These are phyloP conservation scores for Gamsiella multidivaricata DNA, from an alignment of 192 early-diverging fungal species.

Conservation along the genomic window DNA sequence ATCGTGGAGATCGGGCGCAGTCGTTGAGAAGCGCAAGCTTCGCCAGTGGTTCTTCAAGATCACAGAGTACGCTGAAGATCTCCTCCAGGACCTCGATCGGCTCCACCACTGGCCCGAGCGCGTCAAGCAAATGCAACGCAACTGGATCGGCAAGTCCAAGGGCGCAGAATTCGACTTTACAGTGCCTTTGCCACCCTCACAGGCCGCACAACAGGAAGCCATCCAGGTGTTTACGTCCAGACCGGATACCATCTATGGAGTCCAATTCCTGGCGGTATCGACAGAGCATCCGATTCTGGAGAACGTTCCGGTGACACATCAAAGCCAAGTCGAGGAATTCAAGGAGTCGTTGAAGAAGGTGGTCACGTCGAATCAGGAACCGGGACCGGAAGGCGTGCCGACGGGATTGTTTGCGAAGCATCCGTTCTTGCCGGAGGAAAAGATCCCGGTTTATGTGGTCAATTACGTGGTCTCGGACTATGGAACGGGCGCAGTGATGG, in stretches of 20 bases:
- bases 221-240: constrained; percentile 82
- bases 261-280: constrained; percentile 75
- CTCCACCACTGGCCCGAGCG: constrained; percentile 89
- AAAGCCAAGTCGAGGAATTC: constrained; percentile 19
- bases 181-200: constrained; percentile 16
- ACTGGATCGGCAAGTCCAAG: constrained; percentile 93
- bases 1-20: constrained; percentile 92
- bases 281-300: constrained; percentile 71
- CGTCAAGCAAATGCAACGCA: constrained; percentile 88
- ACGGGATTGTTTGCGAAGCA: constrained; percentile 74
- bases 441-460: constrained; percentile 77
- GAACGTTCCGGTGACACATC: constrained; percentile 31
- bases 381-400: constrained; percentile 59
- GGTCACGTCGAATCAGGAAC: constrained; percentile 1
- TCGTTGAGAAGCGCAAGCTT: constrained; percentile 86
- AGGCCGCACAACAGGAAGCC: background rate
- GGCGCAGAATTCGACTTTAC: constrained; percentile 80
- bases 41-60: constrained; percentile 96
- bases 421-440: constrained; percentile 63
- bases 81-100: constrained; percentile 79
- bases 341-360: constrained; percentile 25
- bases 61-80: constrained; percentile 83
- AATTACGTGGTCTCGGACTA: constrained; percentile 82
- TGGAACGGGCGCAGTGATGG: constrained; percentile 88
- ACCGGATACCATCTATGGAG: constrained; percentile 82